Conservation (phyloP, 2,329 filamentous ascomycete species). For the Fusarium sp. region DNA sequence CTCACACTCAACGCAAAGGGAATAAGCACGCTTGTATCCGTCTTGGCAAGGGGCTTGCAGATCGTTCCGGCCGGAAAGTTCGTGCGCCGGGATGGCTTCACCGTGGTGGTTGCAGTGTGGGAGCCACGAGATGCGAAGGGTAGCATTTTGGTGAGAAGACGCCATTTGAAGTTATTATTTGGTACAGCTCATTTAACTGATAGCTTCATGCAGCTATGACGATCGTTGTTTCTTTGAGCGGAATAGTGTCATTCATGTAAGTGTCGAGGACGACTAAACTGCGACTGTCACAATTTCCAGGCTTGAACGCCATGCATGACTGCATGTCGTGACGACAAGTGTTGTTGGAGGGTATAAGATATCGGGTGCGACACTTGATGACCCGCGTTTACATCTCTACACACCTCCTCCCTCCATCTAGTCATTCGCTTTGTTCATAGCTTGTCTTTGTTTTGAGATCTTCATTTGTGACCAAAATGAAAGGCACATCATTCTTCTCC, state of each 20-base stretch:
- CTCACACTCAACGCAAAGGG: neutral
- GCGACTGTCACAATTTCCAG: slow-evolving; percentile 7
- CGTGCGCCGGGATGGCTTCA: slow-evolving; percentile 7
- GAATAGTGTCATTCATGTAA: slow-evolving; percentile 7
- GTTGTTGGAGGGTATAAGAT: slow-evolving; percentile 20
- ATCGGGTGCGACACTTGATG: neutral
- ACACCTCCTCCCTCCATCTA: neutral
- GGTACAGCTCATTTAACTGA: slow-evolving; percentile 5
- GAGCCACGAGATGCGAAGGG: neutral
- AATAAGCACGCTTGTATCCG: slow-evolving; percentile 18
- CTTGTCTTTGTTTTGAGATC: neutral
- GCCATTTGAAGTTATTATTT: slow-evolving; percentile 23
- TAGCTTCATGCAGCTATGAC: slow-evolving; percentile 16
- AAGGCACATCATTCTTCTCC: slow-evolving; percentile 25
- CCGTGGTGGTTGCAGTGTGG: neutral
- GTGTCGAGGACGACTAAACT: neutral
- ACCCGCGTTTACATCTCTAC: too few relatives aligned
- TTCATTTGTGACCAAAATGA: slow-evolving; percentile 18
- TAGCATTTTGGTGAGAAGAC: slow-evolving; percentile 10
- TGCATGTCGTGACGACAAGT: neutral
- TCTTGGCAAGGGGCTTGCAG: slow-evolving; percentile 39
- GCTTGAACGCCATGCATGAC: neutral
- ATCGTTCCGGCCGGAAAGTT: slow-evolving; percentile 16
- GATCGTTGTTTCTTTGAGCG: slow-evolving; percentile 37
- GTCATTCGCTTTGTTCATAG: neutral